phyloP scores from a whole-genome alignment of 75 land plant genomes.

The Selaginella tamariscina region DNA sequence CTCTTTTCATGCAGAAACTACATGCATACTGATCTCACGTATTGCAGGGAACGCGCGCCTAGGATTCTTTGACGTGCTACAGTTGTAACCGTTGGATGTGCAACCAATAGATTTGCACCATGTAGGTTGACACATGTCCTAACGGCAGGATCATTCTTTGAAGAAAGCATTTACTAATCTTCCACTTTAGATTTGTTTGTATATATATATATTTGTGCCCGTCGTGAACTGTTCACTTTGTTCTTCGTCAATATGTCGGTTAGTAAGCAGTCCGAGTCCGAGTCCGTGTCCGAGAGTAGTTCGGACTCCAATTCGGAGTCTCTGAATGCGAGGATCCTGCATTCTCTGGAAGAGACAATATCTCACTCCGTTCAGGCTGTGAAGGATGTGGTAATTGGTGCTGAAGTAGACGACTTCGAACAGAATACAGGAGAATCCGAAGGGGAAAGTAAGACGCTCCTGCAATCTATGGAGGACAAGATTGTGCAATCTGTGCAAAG shows the following conservation, averaged over 20 bases:
- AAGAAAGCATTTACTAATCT: background rate
- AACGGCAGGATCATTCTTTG: background rate
- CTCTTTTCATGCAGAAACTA: no score
- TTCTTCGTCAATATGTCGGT: background rate
- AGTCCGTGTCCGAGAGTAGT: no score
- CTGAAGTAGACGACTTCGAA: background rate
- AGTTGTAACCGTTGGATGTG: background rate
- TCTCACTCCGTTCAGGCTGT: background rate
- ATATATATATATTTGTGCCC: background rate
- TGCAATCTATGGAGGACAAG: background rate
- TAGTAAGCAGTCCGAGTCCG: no score
- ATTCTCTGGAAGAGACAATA: background rate
- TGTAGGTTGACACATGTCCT: background rate
- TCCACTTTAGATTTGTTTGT: background rate
- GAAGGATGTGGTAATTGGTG: background rate
- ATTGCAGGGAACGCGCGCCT: background rate
- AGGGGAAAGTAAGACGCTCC: background rate
- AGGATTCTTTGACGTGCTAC: background rate
- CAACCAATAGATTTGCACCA: background rate
- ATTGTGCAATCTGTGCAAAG: background rate
- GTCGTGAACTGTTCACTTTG: background rate
- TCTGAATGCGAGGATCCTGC: background rate
- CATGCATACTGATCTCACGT: no score
- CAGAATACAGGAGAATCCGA: background rate
- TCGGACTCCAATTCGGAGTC: background rate